Percentiles rank a stretch among this genome's conserved stretches.
These are phyloP conservation scores for Saturnispora gosingensis DNA, from an alignment of 805 yeast genomes.

Conservation along the genomic window DNA sequence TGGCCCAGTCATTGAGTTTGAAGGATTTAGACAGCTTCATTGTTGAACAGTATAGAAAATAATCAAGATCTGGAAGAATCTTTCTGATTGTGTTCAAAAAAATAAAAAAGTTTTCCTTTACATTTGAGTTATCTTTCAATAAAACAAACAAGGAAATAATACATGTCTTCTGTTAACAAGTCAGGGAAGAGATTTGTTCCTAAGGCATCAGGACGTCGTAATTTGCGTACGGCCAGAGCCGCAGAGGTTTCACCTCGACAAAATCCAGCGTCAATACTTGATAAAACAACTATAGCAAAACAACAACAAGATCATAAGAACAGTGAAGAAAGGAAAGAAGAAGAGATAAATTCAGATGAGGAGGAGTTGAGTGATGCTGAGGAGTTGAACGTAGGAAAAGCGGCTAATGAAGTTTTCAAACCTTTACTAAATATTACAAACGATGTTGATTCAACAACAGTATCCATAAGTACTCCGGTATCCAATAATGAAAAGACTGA, in stretches of 20 bases:
- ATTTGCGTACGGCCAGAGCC: background rate
- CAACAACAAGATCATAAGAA: background rate
- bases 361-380: slow-evolving; percentile 8
- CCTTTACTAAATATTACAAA: background rate
- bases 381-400: slow-evolving; percentile 2
- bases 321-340: background rate
- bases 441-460: background rate
- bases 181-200: slow-evolving; percentile 61
- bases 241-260: background rate
- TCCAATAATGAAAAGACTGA: background rate
- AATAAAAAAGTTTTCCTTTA: background rate
- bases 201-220: slow-evolving; percentile 25
- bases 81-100: background rate
- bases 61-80: background rate
- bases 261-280: background rate
- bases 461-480: background rate
- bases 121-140: background rate
- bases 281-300: background rate
- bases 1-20: slow-evolving; percentile 43
- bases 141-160: background rate
- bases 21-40: background rate
- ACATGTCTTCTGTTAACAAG: slow-evolving; percentile 30
- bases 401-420: background rate
- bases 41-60: background rate
- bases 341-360: background rate